Conservation (phyloP, 192 early-diverging fungal genomes). For the Helicostylum pulchrum region DNA sequence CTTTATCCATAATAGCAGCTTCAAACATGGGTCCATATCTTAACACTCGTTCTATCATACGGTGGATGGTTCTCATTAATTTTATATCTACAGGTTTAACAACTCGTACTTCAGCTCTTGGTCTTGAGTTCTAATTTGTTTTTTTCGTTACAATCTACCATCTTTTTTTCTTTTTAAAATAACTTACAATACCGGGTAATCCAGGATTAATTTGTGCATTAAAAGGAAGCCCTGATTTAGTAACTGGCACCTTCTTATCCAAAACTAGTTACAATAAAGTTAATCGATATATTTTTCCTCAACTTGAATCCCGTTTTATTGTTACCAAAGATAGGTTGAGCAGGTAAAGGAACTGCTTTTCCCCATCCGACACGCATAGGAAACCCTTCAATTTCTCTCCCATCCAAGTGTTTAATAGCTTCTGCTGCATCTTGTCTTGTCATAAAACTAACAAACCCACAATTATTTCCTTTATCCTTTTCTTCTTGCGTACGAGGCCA, state of each 20-base stretch:
- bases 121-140: slow-evolving; percentile 25
- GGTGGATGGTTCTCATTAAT: slow-evolving; percentile 70
- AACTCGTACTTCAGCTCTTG: slow-evolving; percentile 67
- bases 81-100: slow-evolving; percentile 53
- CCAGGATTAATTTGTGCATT: slow-evolving; percentile 52
- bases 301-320: background rate
- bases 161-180: background rate
- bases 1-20: slow-evolving; percentile 58
- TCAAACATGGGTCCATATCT: slow-evolving; percentile 74
- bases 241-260: slow-evolving; percentile 23
- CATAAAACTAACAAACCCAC: slow-evolving; percentile 92
- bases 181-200: slow-evolving; percentile 8
- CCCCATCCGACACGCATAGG: slow-evolving; percentile 79
- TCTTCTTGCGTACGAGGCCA: slow-evolving; percentile 89
- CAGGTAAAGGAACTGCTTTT: slow-evolving; percentile 72
- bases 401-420: slow-evolving; percentile 75
- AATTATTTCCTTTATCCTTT: slow-evolving; percentile 71
- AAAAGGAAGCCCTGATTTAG: slow-evolving; percentile 52
- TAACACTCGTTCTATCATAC: slow-evolving; percentile 77
- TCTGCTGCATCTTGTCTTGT: slow-evolving; percentile 62
- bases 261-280: slow-evolving; percentile 28
- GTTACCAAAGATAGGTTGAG: slow-evolving; percentile 69
- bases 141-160: background rate
- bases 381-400: slow-evolving; percentile 56
- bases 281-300: background rate